Base-by-base conservation (phyloP, 306 rosid genomes). In the Malus orientalis region DNA sequence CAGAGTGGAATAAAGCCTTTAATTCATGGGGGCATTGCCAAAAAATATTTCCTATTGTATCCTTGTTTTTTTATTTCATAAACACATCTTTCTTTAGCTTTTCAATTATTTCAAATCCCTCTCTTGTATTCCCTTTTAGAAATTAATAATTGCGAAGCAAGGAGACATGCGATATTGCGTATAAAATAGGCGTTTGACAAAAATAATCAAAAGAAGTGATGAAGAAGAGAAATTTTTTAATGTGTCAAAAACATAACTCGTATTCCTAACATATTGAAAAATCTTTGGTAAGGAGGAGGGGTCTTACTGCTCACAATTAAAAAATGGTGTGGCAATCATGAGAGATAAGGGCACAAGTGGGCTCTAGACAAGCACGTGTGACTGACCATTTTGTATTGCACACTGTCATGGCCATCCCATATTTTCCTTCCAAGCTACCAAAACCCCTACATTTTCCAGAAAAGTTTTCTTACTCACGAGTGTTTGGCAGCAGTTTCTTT, bases 331-430 rank as follows among this genome's bases (percentile, higher is more conserved):
- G 86, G 86, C 87, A 89, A 90, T 89, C 91, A 90, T 87, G 91
- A 87, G 94, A 71, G 76, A 67, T 65, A 62, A 78, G 84, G 86
- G 74, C 81, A 74, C 84, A 74, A 76, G 97, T 91, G 87, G 91
- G 93, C 86, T 85, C 92, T 83, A 87, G 93, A 84, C 79, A 84
- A 89, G 98, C 98, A 93, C 96, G 98, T 93, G 97, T 83, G 90
- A 82, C 80, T 70, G 79, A 74, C 88, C 89, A 87, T 89, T 87
- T 87, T 81, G 91, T 84, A 69, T 74, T 84, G 93, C 94, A 90
- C 93, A 93, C 96, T 89, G 92, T 86, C 90, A 76, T 77, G 74
- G 80, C 81, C 70, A 76, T 77, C 59, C 80, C 79, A 67, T 27
- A 23, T 36, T 76, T 29, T 66, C 47, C 71, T 69, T 51, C 55